Base-by-base conservation (phyloP, 805 yeast species). In the Ogataea pilisensis region DNA sequence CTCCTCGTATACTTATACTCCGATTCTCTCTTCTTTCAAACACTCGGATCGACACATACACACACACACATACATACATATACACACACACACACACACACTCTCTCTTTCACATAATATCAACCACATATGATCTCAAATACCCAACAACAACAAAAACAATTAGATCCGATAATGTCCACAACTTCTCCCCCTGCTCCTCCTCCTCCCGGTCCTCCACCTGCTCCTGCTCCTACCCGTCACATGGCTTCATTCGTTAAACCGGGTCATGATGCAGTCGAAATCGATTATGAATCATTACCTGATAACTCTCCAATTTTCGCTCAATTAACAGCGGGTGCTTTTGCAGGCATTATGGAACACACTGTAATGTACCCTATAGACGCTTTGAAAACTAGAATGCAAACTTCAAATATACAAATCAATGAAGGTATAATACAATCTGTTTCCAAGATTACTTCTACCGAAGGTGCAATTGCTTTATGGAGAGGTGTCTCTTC, bases 341-440 rank as follows among this genome's bases (percentile, higher is more conserved):
- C 97, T 0, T 86, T 89, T 66, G 98, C 99, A n/a, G 99, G 99
- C 21, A 87, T 93, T 42, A 87, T 91, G 97, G 99, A 91, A 61
- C 99, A 91, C 64, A 81, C 96, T 1, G 88, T 91, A 34, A 88
- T 91, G 96, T 91, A 81, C 60, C 99, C 99, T 2, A 80, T 91
- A 31, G 99, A 91, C 61, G 91, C 95, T n/a, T 76, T 91, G 52
- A 91, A 91, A 69, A 93, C 98, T 5, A 72, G 99, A 57, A 87
- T 91, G 91, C 99, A 91, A 61, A 79, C 82, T 39, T 40, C 56
- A 27, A 51, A 58, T 44, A 45, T 61, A 4, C 51, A 46, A 3
- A 30, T 53, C 13, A 47, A 47, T 43, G 64, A 58, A 13, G 73
- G 80, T 17, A 74, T 91, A 31, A 68, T 87, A 21, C 70, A 75